phyloP scores from a whole-genome alignment of 108 stramenopile species.

The Phaeodactylum tricornutum region DNA sequence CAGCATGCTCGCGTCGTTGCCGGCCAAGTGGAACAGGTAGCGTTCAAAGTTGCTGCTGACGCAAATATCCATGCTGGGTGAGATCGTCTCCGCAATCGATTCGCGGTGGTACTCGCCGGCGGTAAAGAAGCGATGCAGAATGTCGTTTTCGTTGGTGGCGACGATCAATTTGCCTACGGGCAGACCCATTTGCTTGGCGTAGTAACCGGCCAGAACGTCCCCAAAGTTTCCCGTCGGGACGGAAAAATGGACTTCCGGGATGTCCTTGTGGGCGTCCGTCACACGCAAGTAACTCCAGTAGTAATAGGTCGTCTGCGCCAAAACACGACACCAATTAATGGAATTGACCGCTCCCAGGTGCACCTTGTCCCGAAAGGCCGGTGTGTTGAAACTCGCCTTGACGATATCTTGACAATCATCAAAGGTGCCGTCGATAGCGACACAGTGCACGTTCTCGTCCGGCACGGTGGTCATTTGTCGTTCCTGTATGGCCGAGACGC shows the following conservation, averaged over 20 bases:
- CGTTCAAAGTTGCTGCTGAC: slow-evolving; percentile 98
- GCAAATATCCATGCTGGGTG: slow-evolving; percentile 98
- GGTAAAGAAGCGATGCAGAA: slow-evolving; percentile 95
- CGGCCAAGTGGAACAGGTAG: slow-evolving; percentile 90
- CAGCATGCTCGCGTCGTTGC: slow-evolving; percentile 76
- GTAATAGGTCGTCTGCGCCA: slow-evolving; percentile 99
- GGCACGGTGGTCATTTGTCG: slow-evolving; percentile 97
- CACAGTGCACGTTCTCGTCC: slow-evolving; percentile 94
- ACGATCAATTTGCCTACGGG: slow-evolving; percentile 90
- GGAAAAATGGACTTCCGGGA: slow-evolving; percentile 65
- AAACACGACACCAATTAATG: slow-evolving; percentile 98
- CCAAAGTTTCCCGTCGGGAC: slow-evolving; percentile 99
- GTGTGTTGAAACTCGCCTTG: slow-evolving; percentile 89
- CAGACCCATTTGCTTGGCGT: slow-evolving; percentile 97
- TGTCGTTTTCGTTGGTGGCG: slow-evolving; percentile 98
- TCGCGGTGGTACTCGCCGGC: slow-evolving; percentile 90
- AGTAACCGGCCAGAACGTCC: slow-evolving; percentile 96
- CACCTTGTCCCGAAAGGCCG: slow-evolving; percentile 79
- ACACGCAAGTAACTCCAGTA: slow-evolving; percentile 95
- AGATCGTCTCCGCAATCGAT: slow-evolving; percentile 73
- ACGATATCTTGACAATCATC: slow-evolving; percentile 99
- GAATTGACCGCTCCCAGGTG: slow-evolving; percentile 98
- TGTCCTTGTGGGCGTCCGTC: slow-evolving; percentile 47
- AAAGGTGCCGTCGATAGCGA: slow-evolving; percentile 89
- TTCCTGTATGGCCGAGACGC: slow-evolving; percentile 93